phyloP scores from a whole-genome alignment of 2,329 filamentous ascomycete species.

The Epichloe brachyelytri region DNA sequence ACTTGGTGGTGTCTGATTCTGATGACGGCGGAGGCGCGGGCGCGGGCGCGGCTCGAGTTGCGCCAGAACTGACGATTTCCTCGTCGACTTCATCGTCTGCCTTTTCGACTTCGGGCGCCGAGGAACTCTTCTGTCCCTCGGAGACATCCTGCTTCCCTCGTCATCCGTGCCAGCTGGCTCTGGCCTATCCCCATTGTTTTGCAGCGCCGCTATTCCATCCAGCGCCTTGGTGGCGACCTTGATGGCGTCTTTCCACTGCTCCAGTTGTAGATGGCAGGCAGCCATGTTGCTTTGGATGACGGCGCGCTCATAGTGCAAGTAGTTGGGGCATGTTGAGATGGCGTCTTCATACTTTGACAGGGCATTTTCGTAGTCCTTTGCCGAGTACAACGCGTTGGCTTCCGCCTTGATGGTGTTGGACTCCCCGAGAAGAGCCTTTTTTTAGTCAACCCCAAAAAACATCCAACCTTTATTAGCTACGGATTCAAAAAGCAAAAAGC shows the following conservation, averaged over 20 bases:
- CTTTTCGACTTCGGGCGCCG: slow-evolving; percentile 13
- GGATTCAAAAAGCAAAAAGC: no score
- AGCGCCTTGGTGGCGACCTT: slow-evolving; percentile 61
- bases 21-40: slow-evolving; percentile 6
- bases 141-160: not conserved
- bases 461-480: not conserved
- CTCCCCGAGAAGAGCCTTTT: slow-evolving; percentile 63
- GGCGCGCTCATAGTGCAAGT: slow-evolving; percentile 77
- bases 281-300: slow-evolving; percentile 82
- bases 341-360: slow-evolving; percentile 76
- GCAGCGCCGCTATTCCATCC: slow-evolving; percentile 55
- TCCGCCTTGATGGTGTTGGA: slow-evolving; percentile 60
- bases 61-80: slow-evolving; percentile 47
- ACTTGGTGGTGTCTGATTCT: slow-evolving; percentile 4
- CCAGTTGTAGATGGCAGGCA: slow-evolving; percentile 74
- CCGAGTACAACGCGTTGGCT: slow-evolving; percentile 69
- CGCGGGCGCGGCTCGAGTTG: slow-evolving; percentile 34
- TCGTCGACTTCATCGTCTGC: slow-evolving; percentile 37
- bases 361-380: slow-evolving; percentile 60
- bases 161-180: slow-evolving; percentile 22
- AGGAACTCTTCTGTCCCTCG: not conserved
- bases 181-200: slow-evolving; percentile 19
- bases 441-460: not conserved
- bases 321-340: slow-evolving; percentile 63
- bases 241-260: slow-evolving; percentile 74